Conservation (phyloP, 1,139 yeast species). For the Starmera stellimalicola region DNA sequence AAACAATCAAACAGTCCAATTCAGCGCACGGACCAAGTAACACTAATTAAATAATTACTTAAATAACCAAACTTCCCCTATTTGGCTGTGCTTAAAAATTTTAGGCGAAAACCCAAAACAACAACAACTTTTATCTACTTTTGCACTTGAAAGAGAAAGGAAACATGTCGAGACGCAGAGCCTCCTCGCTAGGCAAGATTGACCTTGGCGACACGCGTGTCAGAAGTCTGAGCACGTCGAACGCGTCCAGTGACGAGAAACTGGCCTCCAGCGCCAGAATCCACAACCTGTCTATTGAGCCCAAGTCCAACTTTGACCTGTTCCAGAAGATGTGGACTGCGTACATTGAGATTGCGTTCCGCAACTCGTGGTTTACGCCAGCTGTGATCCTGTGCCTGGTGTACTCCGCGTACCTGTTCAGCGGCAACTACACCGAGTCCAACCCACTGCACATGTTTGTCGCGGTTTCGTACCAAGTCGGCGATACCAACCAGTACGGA, state of each 20-base stretch:
- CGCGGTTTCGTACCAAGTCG: constrained; percentile 55
- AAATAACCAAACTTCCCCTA: no score
- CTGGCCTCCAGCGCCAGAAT: constrained; percentile 21
- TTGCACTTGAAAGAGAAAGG: no score
- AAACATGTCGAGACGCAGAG: constrained; percentile 21
- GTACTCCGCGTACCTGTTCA: constrained; percentile 33
- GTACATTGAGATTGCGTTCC: constrained; percentile 50
- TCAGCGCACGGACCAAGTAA: no score
- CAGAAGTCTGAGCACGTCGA: constrained; percentile 31
- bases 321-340: constrained; percentile 41
- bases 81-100: no score
- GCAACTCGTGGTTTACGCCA: constrained; percentile 79
- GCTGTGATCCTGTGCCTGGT: constrained; percentile 34
- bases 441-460: constrained; percentile 63
- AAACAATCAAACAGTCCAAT: no score
- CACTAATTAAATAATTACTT: no score
- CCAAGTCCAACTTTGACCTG: constrained; percentile 25
- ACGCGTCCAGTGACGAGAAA: constrained; percentile 23
- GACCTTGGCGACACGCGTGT: constrained; percentile 49
- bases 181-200: constrained; percentile 50
- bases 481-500: constrained; percentile 43
- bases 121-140: no score
- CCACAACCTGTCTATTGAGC: constrained; percentile 20
- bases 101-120: no score
- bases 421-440: constrained; percentile 42